Evolutionary conservation across 1,284 basidiomycete species (phyloP).

Genomic region (Schizophyllum amplum): DNA sequence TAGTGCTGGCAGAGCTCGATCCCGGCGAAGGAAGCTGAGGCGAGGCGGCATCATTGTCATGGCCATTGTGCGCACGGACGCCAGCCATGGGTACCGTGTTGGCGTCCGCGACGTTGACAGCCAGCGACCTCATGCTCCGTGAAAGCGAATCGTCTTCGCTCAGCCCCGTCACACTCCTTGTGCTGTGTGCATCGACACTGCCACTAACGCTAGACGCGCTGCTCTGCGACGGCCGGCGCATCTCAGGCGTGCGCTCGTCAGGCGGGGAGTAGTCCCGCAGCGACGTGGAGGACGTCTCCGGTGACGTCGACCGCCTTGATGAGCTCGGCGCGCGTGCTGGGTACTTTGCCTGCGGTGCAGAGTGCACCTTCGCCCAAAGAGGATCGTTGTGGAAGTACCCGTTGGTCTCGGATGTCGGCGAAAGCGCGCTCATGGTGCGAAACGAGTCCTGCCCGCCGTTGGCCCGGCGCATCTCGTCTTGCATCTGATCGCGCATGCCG

Average conservation of each 20-base stretch:
- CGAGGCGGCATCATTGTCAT: slow-evolving; percentile 16
- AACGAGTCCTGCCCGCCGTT: neutral
- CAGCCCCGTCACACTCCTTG: neutral
- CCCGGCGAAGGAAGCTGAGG: slow-evolving; percentile 49
- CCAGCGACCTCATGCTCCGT: neutral
- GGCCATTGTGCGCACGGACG: neutral
- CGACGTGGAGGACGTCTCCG: neutral
- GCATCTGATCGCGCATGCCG: neutral
- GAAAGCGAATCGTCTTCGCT: neutral
- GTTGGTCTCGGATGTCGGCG: neutral
- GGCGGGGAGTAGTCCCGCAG: neutral
- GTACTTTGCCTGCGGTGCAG: neutral
- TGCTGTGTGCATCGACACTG: neutral
- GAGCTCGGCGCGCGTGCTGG: neutral
- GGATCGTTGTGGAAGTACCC: neutral
- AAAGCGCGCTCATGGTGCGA: neutral
- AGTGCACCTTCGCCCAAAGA: neutral
- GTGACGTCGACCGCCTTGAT: neutral
- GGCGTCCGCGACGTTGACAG: neutral
- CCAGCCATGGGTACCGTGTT: neutral
- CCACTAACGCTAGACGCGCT: neutral
- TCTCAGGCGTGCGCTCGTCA: neutral
- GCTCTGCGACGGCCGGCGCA: neutral
- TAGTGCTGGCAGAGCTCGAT: slow-evolving; percentile 29
- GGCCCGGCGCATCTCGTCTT: neutral